Conservation (phyloP, 2,329 filamentous ascomycete genomes). For the Plenodomus tracheiphilus region DNA sequence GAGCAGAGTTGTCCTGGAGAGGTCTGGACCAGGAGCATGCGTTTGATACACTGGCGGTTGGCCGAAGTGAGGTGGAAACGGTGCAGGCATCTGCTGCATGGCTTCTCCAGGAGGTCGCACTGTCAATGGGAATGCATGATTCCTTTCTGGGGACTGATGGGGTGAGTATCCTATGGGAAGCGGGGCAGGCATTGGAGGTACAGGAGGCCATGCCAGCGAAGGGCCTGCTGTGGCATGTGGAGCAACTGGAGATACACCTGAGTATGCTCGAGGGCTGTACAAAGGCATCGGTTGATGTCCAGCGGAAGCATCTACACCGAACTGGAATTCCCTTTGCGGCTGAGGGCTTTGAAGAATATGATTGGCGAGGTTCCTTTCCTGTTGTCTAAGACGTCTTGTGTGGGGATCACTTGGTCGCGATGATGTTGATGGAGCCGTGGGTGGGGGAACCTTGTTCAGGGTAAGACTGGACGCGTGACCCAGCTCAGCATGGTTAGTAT, state of each 20-base stretch:
- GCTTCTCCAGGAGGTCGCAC: slow-evolving; percentile 25
- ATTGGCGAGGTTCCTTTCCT: slow-evolving; percentile 38
- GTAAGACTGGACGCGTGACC: slow-evolving; percentile 15
- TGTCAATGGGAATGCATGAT: slow-evolving; percentile 26
- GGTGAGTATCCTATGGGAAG: slow-evolving; percentile 31
- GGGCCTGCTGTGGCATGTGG: slow-evolving; percentile 22
- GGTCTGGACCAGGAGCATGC: slow-evolving; percentile 24
- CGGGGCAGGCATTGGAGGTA: slow-evolving; percentile 25
- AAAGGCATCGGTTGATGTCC: slow-evolving; percentile 29
- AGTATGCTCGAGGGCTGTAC: slow-evolving; percentile 31
- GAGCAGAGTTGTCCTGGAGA: slow-evolving; percentile 33
- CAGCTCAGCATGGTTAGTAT: slow-evolving; percentile 10
- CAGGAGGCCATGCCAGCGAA: slow-evolving; percentile 26
- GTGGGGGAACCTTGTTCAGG: slow-evolving; percentile 21
- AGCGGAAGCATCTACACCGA: slow-evolving; percentile 29
- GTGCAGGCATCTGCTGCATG: slow-evolving; percentile 18
- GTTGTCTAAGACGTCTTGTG: slow-evolving; percentile 30
- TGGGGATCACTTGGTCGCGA: slow-evolving; percentile 32
- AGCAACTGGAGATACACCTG: slow-evolving; percentile 28
- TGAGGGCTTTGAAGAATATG: slow-evolving; percentile 43
- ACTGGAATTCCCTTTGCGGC: slow-evolving; percentile 38
- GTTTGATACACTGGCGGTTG: slow-evolving; percentile 34
- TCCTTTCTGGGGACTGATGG: slow-evolving; percentile 25
- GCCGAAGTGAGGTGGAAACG: slow-evolving; percentile 21
- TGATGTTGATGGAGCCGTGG: slow-evolving; percentile 23